Base-by-base conservation (phyloP, 2,329 filamentous ascomycete genomes). In the Colletotrichum musae region DNA sequence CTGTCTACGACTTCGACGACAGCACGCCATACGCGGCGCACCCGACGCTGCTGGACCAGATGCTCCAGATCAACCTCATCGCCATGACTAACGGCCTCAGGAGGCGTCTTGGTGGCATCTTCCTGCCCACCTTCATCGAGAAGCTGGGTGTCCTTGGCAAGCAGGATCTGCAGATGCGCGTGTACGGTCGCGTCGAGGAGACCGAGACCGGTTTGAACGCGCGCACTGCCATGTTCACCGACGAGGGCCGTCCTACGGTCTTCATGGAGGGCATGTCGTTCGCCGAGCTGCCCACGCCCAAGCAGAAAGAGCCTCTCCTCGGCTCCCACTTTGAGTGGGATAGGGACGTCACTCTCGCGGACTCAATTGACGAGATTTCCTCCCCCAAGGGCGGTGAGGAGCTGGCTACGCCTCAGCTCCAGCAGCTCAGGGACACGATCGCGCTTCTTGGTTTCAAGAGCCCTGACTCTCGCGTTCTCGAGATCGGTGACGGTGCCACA, bases 1-100 rank as follows among this genome's bases (percentile, higher is more conserved):
- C 65, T 13, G 65, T 68, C 15, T 68, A 64, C 41, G 65, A 68
- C 21, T 68, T 68, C 0, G 65, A 68, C 9, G 62, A 66, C 10
- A 69, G 53, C 6, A 65, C 57, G 3, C 62, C 32, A 9, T 69
- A 69, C 5, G 62, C 62, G 3, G 61, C 57, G 5, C 66, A 69
- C 12, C 66, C 66, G 0, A 66, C 66, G 1, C 39, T 69, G 4
- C 2, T 69, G 13, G 66, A 69, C 10, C 66, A 69, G 16, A 56
- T 65, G 32, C 52, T 69, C 7, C 66, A 69, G 12, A 65, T 66
- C 48, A 60, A 65, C 7, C 50, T 66, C 5, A 54, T 69, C 3
- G 66, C 66, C 12, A 50, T 54, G 16, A 65, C 62, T 1, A 50
- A 66, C 12, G 66, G 66, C 0, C 43, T 53, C 18, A 56, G 43